Evolutionary conservation across 345 rosid genomes (phyloP).

Genomic region (Pelargonium nanum): DNA sequence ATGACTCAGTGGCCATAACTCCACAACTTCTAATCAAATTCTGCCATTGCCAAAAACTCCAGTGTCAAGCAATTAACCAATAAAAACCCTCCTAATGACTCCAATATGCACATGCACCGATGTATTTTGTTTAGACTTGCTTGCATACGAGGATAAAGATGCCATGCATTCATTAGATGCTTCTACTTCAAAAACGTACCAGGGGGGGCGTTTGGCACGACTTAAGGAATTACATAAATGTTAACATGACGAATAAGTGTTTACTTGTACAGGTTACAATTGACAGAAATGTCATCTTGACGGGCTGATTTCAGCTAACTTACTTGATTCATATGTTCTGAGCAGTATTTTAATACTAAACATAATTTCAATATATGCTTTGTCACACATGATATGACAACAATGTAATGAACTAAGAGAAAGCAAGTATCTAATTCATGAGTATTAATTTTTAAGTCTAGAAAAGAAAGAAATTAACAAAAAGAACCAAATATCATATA

Average conservation of each 20-base stretch:
- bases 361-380: too few species aligned
- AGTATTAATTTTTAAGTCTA: too few species aligned
- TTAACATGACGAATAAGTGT: too few species aligned
- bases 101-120: neutral
- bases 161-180: too few species aligned
- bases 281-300: neutral
- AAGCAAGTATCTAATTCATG: neutral
- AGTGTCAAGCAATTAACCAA: neutral
- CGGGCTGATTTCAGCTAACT: neutral
- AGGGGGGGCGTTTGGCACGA: too few species aligned
- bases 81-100: too few species aligned
- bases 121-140: too few species aligned
- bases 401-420: neutral
- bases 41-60: neutral
- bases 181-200: too few species aligned
- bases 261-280: too few species aligned
- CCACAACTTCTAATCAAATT: neutral
- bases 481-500: too few species aligned
- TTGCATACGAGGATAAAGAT: too few species aligned
- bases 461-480: neutral
- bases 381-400: neutral
- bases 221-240: too few species aligned
- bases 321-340: neutral
- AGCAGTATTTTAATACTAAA: neutral
- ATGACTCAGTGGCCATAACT: conserved; percentile 75